These are phyloP conservation scores for Cercospora sojina DNA, from an alignment of 2,329 filamentous ascomycete genomes.

Conservation along the genomic window DNA sequence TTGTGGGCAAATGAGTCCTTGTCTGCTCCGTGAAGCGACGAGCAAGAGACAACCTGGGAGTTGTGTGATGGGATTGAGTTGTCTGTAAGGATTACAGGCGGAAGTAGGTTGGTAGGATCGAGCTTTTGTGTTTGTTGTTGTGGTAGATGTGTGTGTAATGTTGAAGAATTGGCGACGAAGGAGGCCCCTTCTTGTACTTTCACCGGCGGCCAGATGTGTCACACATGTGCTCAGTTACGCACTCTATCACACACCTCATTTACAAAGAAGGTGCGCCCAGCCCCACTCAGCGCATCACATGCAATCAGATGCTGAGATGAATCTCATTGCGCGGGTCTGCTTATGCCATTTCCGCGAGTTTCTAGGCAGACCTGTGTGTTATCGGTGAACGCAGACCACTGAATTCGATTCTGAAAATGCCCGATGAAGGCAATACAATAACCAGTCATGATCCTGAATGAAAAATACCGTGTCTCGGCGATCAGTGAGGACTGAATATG, in stretches of 20 bases:
- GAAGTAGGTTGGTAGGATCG: background rate
- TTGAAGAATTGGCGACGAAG: background rate
- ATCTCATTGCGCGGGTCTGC: background rate
- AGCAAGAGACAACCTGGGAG: background rate
- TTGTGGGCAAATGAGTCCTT: background rate
- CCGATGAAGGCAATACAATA: background rate
- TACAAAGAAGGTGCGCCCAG: background rate
- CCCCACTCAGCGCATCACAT: background rate
- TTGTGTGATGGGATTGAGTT: fast-evolving
- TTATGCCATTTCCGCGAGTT: background rate
- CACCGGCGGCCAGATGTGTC: background rate
- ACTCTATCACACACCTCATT: background rate
- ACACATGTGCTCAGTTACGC: background rate
- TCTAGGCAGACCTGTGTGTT: background rate
- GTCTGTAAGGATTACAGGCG: fast-evolving
- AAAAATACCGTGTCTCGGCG: background rate
- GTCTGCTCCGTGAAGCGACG: background rate
- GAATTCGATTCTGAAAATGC: background rate
- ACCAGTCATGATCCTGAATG: background rate
- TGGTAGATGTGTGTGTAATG: background rate
- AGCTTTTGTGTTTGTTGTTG: background rate
- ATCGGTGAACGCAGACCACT: background rate
- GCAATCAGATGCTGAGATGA: background rate
- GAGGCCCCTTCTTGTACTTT: background rate
- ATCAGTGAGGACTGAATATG: background rate